phyloP scores from a whole-genome alignment of 441 rosid genomes.

The Gossypium davidsonii region DNA sequence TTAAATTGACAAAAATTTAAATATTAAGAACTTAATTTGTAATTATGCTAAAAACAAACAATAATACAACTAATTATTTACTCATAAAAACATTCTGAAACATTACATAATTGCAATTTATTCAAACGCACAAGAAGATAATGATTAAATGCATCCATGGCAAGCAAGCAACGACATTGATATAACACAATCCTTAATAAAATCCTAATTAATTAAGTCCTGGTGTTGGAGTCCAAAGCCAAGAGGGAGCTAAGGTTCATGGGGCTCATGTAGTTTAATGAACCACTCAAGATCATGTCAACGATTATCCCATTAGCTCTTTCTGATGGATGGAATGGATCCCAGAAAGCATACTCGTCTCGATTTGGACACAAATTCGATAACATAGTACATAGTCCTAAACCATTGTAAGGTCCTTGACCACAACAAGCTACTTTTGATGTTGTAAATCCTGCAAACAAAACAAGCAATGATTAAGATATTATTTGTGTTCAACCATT shows the following conservation, averaged over 20 bases:
- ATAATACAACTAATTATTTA: background rate
- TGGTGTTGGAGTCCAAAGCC: constrained; percentile 28
- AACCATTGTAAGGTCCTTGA: constrained; percentile 49
- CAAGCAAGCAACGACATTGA: background rate
- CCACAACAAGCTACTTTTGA: constrained; percentile 41
- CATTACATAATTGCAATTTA: background rate
- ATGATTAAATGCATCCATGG: background rate
- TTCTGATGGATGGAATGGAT: constrained; percentile 50
- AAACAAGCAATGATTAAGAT: background rate
- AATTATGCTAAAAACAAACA: background rate
- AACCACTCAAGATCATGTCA: constrained; percentile 39
- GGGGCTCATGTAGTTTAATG: constrained; percentile 43
- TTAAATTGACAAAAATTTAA: too few relatives aligned
- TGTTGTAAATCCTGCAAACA: constrained; percentile 27
- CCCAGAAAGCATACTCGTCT: constrained; percentile 38
- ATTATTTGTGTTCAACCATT: too few relatives aligned
- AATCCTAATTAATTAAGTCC: background rate
- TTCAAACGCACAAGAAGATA: background rate
- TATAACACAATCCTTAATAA: background rate
- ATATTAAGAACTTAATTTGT: too few relatives aligned
- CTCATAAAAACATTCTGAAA: background rate
- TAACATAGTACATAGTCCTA: constrained; percentile 35
- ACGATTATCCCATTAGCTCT: constrained; percentile 43
- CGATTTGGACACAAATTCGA: constrained; percentile 44
- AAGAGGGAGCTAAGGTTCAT: constrained; percentile 58